Conservation (phyloP, 1,284 basidiomycete species). For the Cutaneotrichosporon sp. region DNA sequence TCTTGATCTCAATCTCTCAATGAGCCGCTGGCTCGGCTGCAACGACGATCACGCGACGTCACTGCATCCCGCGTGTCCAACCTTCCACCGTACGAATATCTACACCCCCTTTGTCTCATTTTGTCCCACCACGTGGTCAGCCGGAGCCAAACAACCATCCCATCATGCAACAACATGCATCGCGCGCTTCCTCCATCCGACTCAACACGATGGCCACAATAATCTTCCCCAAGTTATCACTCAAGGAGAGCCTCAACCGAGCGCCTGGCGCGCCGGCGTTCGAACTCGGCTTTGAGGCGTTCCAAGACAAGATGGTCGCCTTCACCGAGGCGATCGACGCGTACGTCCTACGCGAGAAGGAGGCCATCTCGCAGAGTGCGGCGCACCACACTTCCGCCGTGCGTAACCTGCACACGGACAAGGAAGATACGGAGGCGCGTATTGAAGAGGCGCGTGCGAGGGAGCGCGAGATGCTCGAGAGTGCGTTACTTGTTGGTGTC, state of each 20-base stretch:
- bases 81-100: background rate
- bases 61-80: background rate
- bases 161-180: background rate
- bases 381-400: slow-evolving; percentile 34
- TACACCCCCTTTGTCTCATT: background rate
- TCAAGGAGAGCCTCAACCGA: slow-evolving; percentile 12
- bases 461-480: slow-evolving; percentile 49
- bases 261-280: slow-evolving; percentile 23
- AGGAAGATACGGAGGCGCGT: slow-evolving; percentile 42
- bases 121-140: background rate
- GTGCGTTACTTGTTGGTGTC: slow-evolving; percentile 27
- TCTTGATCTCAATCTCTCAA: too few relatives aligned
- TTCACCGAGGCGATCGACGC: slow-evolving; percentile 47
- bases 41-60: slow-evolving; percentile 2
- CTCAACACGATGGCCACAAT: slow-evolving; percentile 17
- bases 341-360: slow-evolving; percentile 41
- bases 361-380: slow-evolving; percentile 40
- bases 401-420: slow-evolving; percentile 39
- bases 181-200: background rate
- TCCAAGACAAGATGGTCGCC: slow-evolving; percentile 39
- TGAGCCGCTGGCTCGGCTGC: too few relatives aligned
- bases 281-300: slow-evolving; percentile 43
- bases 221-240: slow-evolving; percentile 16
- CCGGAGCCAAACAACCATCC: background rate
- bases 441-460: slow-evolving; percentile 45